Percentiles rank a stretch among this genome's conserved stretches.
Evolutionary conservation across 208 protist species (phyloP).

Genomic region (Angomonas ambiguus): DNA sequence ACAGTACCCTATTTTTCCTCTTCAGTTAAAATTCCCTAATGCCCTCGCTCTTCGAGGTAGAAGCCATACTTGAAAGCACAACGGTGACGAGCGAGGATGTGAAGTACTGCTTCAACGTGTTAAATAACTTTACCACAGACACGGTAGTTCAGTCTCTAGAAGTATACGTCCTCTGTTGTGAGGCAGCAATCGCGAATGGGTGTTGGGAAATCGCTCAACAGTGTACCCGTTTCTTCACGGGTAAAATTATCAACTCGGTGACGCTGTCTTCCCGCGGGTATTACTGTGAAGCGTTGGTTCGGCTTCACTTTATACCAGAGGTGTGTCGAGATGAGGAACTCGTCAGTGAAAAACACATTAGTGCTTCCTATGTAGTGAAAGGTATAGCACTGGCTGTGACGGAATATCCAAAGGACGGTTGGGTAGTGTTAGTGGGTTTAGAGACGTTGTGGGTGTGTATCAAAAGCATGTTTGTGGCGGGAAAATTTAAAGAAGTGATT

Average conservation of each 20-base stretch:
- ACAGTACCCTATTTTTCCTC: no score
- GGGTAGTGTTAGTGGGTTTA: constrained; percentile 41
- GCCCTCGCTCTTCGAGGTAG: neutral
- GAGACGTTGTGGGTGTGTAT: constrained; percentile 59
- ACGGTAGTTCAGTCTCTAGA: constrained; percentile 25
- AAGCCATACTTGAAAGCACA: neutral
- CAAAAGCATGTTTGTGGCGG: constrained; percentile 36
- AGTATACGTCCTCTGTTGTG: constrained; percentile 67
- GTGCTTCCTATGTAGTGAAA: constrained; percentile 43
- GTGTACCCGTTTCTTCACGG: constrained; percentile 28
- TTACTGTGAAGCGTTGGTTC: constrained; percentile 64
- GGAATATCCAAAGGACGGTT: constrained; percentile 55
- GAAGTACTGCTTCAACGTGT: neutral
- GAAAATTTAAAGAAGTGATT: constrained; percentile 40
- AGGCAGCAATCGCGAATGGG: constrained; percentile 58
- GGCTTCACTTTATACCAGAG: constrained; percentile 30
- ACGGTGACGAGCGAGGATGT: neutral
- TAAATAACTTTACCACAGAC: constrained; percentile 11
- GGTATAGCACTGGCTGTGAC: constrained; percentile 61
- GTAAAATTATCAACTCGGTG: constrained; percentile 26
- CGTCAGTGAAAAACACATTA: constrained; percentile 35
- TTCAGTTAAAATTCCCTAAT: no score
- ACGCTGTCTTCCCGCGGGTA: constrained; percentile 43
- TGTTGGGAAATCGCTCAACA: constrained; percentile 51
- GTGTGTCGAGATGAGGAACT: constrained; percentile 31